phyloP scores from a whole-genome alignment of 331 rosid species.

The Malus hybrid region DNA sequence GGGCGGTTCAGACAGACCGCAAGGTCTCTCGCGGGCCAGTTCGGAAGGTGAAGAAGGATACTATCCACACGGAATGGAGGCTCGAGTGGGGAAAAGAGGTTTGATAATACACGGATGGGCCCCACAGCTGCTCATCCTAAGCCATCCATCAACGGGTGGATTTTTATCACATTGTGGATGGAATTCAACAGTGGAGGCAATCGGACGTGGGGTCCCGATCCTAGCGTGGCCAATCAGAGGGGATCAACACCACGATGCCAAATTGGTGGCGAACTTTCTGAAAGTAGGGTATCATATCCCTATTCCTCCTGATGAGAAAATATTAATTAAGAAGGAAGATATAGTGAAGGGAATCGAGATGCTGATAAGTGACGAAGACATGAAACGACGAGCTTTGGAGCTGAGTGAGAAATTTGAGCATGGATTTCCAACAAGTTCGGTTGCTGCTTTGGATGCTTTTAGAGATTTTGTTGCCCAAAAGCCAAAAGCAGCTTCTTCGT shows the following conservation, averaged over 20 bases:
- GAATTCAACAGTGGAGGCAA: conserved; percentile 61
- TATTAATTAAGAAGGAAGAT: conserved; percentile 21
- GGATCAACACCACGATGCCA: conserved; percentile 48
- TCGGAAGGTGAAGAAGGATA: conserved; percentile 13
- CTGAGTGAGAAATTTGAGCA: conserved; percentile 26
- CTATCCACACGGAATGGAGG: conserved; percentile 35
- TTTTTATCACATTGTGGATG: conserved; percentile 73
- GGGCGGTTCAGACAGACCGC: conserved; percentile 3
- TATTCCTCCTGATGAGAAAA: conserved; percentile 24
- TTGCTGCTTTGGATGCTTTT: conserved; percentile 43
- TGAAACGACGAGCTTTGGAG: conserved; percentile 20
- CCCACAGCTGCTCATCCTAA: conserved; percentile 63
- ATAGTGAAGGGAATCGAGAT: conserved; percentile 37
- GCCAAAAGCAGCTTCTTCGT: neutral
- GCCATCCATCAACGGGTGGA: conserved; percentile 69
- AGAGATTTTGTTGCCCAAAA: conserved; percentile 6
- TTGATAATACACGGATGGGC: conserved; percentile 73
- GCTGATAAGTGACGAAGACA: conserved; percentile 30
- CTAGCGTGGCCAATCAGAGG: conserved; percentile 71
- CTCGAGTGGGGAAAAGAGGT: conserved; percentile 38
- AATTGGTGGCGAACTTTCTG: conserved; percentile 37
- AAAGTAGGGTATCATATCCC: conserved; percentile 34
- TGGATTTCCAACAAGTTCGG: conserved; percentile 44
- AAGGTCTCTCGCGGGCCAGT: conserved; percentile 14
- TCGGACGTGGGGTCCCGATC: conserved; percentile 55